A percentile compares a stretch with the other conserved stretches of the same genome.
phyloP scores from a whole-genome alignment of 495 filamentous ascomycete species.

The Penicillium nucicola region DNA sequence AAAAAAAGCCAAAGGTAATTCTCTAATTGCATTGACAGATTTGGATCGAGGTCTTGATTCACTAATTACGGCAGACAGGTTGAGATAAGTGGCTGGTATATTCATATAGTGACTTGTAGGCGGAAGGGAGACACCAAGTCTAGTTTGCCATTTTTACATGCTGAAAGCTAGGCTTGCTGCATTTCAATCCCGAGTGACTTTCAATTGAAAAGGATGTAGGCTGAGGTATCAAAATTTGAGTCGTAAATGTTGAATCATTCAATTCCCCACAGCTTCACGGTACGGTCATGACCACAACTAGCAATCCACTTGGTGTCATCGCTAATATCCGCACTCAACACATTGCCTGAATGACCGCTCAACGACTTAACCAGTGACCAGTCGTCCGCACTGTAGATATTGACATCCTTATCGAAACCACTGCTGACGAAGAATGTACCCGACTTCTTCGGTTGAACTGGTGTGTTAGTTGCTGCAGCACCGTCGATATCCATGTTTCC shows the following conservation, averaged over 20 bases:
- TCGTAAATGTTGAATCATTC: conserved; percentile 51
- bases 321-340: conserved; percentile 84
- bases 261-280: conserved; percentile 93
- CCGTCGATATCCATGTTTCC: conserved; percentile 59
- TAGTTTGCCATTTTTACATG: too few species aligned
- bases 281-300: conserved; percentile 88
- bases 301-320: conserved; percentile 86
- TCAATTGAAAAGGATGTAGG: background rate
- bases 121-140: too few species aligned
- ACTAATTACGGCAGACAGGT: too few species aligned
- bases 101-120: too few species aligned
- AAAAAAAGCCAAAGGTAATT: background rate
- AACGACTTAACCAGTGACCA: conserved; percentile 87
- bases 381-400: conserved; percentile 92
- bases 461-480: conserved; percentile 16
- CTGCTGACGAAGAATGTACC: conserved; percentile 88
- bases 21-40: too few species aligned
- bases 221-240: background rate
- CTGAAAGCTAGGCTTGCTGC: too few species aligned
- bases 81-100: too few species aligned
- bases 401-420: conserved; percentile 94
- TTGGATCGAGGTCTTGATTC: too few species aligned
- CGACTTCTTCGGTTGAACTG: conserved; percentile 55
- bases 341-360: conserved; percentile 86
- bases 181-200: too few species aligned